Percentiles rank a stretch among this genome's conserved stretches.
phyloP scores from a whole-genome alignment of 2,329 filamentous ascomycete genomes.

The Fusarium setosum region DNA sequence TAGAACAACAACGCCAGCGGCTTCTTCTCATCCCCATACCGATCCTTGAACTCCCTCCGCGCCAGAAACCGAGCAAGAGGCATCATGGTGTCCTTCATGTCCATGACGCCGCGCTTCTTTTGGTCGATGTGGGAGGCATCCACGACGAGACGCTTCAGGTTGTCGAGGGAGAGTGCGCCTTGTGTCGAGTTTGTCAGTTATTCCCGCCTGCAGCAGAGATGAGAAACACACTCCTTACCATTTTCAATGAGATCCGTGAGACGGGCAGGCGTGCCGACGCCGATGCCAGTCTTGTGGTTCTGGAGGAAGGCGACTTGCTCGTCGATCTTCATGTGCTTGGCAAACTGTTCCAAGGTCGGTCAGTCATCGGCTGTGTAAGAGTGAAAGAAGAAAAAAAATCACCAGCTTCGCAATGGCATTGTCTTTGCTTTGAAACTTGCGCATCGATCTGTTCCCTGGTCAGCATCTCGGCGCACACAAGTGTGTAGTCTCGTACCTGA shows the following conservation, averaged over 20 bases:
- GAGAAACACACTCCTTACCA: constrained; percentile 61
- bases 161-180: constrained; percentile 76
- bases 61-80: constrained; percentile 82
- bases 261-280: constrained; percentile 88
- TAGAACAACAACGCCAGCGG: constrained; percentile 74
- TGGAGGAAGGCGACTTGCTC: constrained; percentile 85
- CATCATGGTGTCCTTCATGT: constrained; percentile 93
- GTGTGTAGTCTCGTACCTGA: constrained; percentile 67
- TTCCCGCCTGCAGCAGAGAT: background rate
- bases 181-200: constrained; percentile 16
- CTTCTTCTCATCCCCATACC: constrained; percentile 71
- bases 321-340: constrained; percentile 96
- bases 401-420: constrained; percentile 84
- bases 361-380: background rate
- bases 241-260: constrained; percentile 85
- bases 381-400: constrained; percentile 22
- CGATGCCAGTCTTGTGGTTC: constrained; percentile 79
- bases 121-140: constrained; percentile 94
- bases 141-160: constrained; percentile 83
- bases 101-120: constrained; percentile 93
- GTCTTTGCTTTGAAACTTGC: constrained; percentile 83
- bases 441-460: constrained; percentile 67
- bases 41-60: constrained; percentile 75
- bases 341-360: constrained; percentile 71
- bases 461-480: constrained; percentile 12